phyloP scores from a whole-genome alignment of 805 yeast species.

The Candida endomychidarum region DNA sequence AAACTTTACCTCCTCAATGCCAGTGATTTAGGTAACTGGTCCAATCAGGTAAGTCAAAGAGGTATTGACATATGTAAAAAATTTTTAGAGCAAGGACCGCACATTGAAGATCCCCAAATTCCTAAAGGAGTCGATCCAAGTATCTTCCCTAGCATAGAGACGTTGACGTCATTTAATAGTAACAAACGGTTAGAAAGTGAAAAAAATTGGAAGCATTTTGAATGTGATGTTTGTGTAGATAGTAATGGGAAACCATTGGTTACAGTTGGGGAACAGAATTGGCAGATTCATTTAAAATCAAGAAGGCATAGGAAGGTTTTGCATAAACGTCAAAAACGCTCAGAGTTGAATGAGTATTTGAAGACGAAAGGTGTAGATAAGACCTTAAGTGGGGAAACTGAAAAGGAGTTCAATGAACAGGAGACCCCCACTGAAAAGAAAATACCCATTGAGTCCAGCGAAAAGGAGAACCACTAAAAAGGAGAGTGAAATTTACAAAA shows the following conservation, averaged over 20 bases:
- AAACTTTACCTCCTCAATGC: slow-evolving; percentile 73
- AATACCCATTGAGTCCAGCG: no score
- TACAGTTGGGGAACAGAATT: slow-evolving; percentile 71
- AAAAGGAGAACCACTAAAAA: no score
- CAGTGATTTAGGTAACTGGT: slow-evolving; percentile 67
- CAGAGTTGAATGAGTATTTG: neutral
- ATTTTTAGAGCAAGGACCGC: slow-evolving; percentile 31
- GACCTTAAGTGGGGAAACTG: no score
- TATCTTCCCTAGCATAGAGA: slow-evolving; percentile 27
- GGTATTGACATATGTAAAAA: slow-evolving; percentile 52
- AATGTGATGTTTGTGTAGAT: slow-evolving; percentile 66
- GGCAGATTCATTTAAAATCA: slow-evolving; percentile 67
- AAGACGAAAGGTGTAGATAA: neutral
- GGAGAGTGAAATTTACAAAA: no score
- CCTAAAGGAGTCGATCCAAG: slow-evolving; percentile 24
- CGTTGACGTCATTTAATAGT: slow-evolving; percentile 23
- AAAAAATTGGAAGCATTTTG: slow-evolving; percentile 63
- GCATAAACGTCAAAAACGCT: slow-evolving; percentile 1
- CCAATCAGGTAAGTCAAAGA: slow-evolving; percentile 48
- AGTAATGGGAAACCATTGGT: slow-evolving; percentile 54
- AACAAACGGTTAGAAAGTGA: slow-evolving; percentile 37
- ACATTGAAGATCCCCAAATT: slow-evolving; percentile 20
- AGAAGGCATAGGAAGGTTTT: slow-evolving; percentile 55
- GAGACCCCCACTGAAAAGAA: no score
- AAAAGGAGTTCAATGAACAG: no score